Base-by-base conservation (phyloP, 495 filamentous ascomycete species). In the Astrothelium subdiscretum region DNA sequence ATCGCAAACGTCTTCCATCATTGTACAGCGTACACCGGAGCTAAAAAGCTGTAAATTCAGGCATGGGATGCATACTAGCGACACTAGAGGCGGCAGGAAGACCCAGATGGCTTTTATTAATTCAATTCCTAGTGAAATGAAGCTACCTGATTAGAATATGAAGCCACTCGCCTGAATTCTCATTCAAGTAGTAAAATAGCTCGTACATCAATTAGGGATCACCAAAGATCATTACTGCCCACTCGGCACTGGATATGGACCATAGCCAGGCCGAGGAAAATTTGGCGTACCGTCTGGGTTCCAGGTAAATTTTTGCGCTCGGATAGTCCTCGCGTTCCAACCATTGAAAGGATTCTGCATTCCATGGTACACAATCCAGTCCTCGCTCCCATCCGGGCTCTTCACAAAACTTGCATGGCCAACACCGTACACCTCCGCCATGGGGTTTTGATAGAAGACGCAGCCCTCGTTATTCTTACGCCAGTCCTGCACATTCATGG, bases 331-430 rank as follows among this genome's bases (percentile, higher is more conserved):
- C n/a, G 72, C 71, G n/a, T 31, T 52, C 70, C 71, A 77, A n/a
- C 71, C 69, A 54, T 69, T 67, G 20, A 42, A 66, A 18, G 71
- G 72, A 64, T 77, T 66, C 43, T 64, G 51, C 74, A 75, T 76
- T 13, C 76, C 79, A 64, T 80, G 79, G 63, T 81, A 81, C 1
- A 81, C 76, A 32, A 80, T 75, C 63, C 75, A 81, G 57, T 75
- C 67, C 66, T 80, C 77, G 1, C 57, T 73, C 2, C 75, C 76
- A 64, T 80, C 78, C 0, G 76, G 75, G 31, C 75, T 78, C 35
- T 71, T 75, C 26, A 68, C 72, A 60, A 76, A 81, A 62, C 74
- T 77, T 11, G 79, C 79, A 65, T 81, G 79, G 0, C 79, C 79
- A 2, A 78, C 75, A 3, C 75, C 78, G 62, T 78, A 80, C n/a